Percentiles rank a stretch among this genome's conserved stretches.
phyloP scores from a whole-genome alignment of 139 green algal species.

The Zygnema cylindricum region DNA sequence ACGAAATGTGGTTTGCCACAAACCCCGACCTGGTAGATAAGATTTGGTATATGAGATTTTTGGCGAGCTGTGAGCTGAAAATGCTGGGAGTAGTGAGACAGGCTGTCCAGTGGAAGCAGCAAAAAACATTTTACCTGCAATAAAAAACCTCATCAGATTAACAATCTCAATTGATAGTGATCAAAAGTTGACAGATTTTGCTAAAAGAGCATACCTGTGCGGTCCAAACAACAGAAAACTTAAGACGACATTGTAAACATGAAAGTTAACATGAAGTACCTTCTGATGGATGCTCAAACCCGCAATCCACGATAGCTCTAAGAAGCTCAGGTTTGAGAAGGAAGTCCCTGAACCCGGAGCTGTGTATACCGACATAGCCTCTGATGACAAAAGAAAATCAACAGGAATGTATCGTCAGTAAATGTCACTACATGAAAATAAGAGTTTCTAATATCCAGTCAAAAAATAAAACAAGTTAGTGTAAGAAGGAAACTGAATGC shows the following conservation, averaged over 20 bases:
- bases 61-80: not conserved
- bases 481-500: not conserved
- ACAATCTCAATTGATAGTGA: slow-evolving; percentile 7
- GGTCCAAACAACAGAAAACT: not conserved
- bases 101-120: not conserved
- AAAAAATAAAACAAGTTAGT: not conserved
- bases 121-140: too few species aligned
- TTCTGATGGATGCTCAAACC: slow-evolving; percentile 99
- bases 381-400: too few species aligned
- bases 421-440: not conserved
- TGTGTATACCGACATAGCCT: slow-evolving; percentile 96
- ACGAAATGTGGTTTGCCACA: slow-evolving; percentile 16
- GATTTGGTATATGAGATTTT: not conserved
- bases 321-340: slow-evolving; percentile 94
- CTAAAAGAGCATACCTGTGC: not conserved
- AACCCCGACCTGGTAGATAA: too few species aligned
- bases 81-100: not conserved
- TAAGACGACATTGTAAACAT: not conserved
- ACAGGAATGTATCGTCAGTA: too few species aligned
- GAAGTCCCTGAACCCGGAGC: slow-evolving; percentile 97
- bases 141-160: too few species aligned
- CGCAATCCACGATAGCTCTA: slow-evolving; percentile 93
- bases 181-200: not conserved
- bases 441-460: slow-evolving; percentile 31
- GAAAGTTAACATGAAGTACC: slow-evolving; percentile 68